Conservation (phyloP, 495 filamentous ascomycete species). For the Neohortaea acidophila region DNA sequence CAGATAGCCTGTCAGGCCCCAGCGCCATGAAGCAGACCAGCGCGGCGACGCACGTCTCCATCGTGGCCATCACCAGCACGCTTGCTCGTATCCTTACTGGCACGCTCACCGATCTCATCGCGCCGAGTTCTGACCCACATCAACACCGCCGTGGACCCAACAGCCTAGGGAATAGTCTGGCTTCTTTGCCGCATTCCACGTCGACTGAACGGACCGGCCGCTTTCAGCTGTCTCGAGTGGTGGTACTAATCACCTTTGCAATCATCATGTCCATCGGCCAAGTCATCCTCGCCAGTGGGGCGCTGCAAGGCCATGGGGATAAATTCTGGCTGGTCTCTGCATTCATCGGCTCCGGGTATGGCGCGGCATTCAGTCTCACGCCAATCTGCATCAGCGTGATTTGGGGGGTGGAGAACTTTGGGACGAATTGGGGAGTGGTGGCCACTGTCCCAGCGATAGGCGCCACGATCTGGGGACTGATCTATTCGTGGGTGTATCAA, state of each 20-base stretch:
- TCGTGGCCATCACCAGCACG: slow-evolving; percentile 82
- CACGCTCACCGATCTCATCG: slow-evolving; percentile 72
- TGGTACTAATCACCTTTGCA: slow-evolving; percentile 61
- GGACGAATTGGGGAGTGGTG: slow-evolving; percentile 93
- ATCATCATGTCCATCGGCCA: slow-evolving; percentile 63
- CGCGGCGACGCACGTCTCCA: slow-evolving; percentile 81
- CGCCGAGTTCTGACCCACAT: slow-evolving; percentile 40
- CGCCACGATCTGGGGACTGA: slow-evolving; percentile 66
- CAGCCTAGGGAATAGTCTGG: slow-evolving; percentile 21
- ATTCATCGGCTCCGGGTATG: slow-evolving; percentile 77
- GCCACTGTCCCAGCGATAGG: slow-evolving; percentile 78
- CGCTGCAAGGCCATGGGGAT: slow-evolving; percentile 46
- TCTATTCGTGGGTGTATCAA: slow-evolving; percentile 75
- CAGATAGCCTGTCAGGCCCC: slow-evolving; percentile 22
- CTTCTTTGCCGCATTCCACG: slow-evolving; percentile 15
- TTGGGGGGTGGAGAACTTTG: slow-evolving; percentile 97
- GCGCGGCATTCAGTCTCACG: slow-evolving; percentile 71
- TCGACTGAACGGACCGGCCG: slow-evolving; percentile 15
- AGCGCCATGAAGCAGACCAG: slow-evolving; percentile 31
- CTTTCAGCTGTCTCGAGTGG: slow-evolving; percentile 56
- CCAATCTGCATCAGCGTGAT: slow-evolving; percentile 88
- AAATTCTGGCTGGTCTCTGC: slow-evolving; percentile 70
- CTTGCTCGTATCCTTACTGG: slow-evolving; percentile 71
- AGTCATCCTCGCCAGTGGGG: slow-evolving; percentile 54
- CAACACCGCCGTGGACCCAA: slow-evolving; percentile 17